Evolutionary conservation across 495 filamentous ascomycete genomes (phyloP), one percentile per base, ranked within the genome.

Genomic region (Penicillium silybi): DNA sequence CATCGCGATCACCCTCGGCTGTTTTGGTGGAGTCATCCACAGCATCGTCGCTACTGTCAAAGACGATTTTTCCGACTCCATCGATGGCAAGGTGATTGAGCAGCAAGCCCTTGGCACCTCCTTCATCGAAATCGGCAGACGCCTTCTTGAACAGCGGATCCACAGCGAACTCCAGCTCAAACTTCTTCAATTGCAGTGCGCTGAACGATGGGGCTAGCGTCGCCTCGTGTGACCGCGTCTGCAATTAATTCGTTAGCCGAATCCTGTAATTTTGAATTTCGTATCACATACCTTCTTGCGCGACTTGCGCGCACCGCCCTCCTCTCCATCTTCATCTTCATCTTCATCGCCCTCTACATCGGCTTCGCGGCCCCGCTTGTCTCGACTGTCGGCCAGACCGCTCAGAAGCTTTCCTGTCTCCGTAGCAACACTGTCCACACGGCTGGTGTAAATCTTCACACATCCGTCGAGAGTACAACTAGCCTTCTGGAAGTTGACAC

Each of bases 131-230:
- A 67, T 99, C 93, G 19, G 93, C 93, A 3, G 92, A 92, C 0
- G 91, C 95, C 61, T 99, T 99, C 65, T 97, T 97, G 80, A 97
- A 99, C 7, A 99, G 73, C 3, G 93, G 93, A 60, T 99, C 93
- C 20, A 99, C 93, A 1, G 90, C 86, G 55, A 99, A 96, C 62
- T 99, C 93, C 27, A 97, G 81, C 56, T 99, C 93, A 55, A 97
- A 89, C 63, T 97, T 97, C 66, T 99, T 97, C 42, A 97, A 77
- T 67, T 95, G 90, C 46, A 99, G 64, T 2, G 90, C 84, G 17
- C 87, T 80, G 65, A 97, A 97, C 0, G 89, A 91, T 0, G 87
- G 84, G 17, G 88, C 93, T 19, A 99, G 76, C 1, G 93, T 99
- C 26, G 90, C 84, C 75, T 97, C 95, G 35, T 95, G 92, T 29